phyloP scores from a whole-genome alignment of 441 rosid species.

The Sinapis alba region DNA sequence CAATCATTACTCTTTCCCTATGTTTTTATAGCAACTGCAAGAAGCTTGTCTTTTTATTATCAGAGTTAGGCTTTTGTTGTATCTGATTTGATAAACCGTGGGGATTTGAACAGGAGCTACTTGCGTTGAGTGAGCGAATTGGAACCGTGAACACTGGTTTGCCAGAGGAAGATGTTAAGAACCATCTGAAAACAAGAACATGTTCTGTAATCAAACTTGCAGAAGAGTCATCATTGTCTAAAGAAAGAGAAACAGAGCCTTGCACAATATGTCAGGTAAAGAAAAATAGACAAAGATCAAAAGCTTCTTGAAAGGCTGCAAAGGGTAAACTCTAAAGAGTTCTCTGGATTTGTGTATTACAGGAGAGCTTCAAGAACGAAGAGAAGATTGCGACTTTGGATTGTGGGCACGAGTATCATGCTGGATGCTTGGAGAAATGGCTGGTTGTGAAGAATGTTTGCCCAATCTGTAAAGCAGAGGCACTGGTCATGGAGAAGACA shows the following conservation, averaged over 20 bases:
- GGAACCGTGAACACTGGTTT: conserved; percentile 85
- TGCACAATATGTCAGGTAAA: conserved; percentile 95
- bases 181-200: conserved; percentile 60
- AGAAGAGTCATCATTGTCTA: not conserved
- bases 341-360: conserved; percentile 1
- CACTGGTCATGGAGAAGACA: conserved; percentile 45
- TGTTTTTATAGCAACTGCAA: no score
- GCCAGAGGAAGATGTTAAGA: conserved; percentile 61
- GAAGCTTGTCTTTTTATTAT: no score
- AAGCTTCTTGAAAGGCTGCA: not conserved
- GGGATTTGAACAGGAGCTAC: conserved; percentile 43
- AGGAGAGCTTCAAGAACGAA: conserved; percentile 66
- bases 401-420: conserved; percentile 89
- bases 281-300: not conserved
- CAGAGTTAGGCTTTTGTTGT: conserved; percentile 1
- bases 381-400: conserved; percentile 70
- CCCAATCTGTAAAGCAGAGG: conserved; percentile 92
- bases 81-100: conserved; percentile 3
- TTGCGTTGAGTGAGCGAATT: conserved; percentile 80
- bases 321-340: not conserved
- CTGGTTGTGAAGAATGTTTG: conserved; percentile 82
- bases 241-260: conserved; percentile 66
- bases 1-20: conserved; percentile 7
- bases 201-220: conserved; percentile 20
- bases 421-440: conserved; percentile 89